phyloP scores from a whole-genome alignment of 257 asterid genomes.

The Fraxinus quadrangulata region DNA sequence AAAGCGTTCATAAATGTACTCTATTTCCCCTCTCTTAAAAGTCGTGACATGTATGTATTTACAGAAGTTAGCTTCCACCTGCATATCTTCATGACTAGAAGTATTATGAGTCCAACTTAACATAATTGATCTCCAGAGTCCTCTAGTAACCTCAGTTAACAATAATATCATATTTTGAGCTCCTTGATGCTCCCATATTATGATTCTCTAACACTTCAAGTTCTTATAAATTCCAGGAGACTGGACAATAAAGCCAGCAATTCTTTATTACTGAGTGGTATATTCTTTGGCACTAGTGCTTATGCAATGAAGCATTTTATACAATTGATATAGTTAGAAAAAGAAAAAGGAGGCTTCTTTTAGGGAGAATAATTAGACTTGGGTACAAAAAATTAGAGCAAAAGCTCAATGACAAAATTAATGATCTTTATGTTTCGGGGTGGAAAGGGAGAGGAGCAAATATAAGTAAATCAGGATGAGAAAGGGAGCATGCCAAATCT shows the following conservation, averaged over 20 bases:
- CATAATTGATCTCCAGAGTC: constrained; percentile 13
- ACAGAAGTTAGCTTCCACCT: not conserved
- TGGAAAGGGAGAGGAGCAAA: not conserved
- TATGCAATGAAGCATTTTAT: not conserved
- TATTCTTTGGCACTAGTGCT: constrained; percentile 1
- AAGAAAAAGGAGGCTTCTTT: not conserved
- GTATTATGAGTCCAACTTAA: constrained; percentile 1
- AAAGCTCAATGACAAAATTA: not conserved
- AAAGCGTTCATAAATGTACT: not conserved
- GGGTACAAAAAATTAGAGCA: not conserved
- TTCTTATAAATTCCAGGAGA: constrained; percentile 12
- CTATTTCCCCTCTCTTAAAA: not conserved
- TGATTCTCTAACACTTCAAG: not conserved
- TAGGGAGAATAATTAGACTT: not conserved
- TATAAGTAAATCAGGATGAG: not conserved
- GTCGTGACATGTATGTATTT: not conserved
- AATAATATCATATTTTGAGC: constrained; percentile 7
- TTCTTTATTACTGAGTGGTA: not conserved
- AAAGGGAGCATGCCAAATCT: not conserved
- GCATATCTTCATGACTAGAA: not conserved
- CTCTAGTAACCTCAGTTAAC: not conserved
- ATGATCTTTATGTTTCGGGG: not conserved
- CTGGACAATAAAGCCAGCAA: not conserved
- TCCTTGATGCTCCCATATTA: constrained; percentile 1
- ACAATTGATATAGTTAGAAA: not conserved